Evolutionary conservation across 1,284 basidiomycete species (phyloP).

Genomic region (Pholiota adiposa): DNA sequence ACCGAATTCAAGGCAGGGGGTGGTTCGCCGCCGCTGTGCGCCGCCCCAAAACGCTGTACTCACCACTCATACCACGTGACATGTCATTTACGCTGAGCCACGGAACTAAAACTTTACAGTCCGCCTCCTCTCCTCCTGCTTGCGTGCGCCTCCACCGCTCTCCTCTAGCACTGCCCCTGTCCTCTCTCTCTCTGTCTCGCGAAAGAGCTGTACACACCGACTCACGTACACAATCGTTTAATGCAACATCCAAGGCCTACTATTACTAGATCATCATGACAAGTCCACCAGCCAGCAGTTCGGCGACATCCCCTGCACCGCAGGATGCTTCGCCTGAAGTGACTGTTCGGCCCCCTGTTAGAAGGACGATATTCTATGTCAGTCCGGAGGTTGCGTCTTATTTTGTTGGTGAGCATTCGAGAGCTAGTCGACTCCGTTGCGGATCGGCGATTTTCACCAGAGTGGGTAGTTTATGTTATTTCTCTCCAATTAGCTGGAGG

Average conservation of each 20-base stretch:
- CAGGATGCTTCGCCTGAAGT: neutral
- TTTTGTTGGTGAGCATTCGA: slow-evolving; percentile 46
- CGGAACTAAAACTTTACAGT: slow-evolving; percentile 21
- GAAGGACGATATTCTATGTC: slow-evolving; percentile 33
- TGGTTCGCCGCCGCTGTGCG: neutral
- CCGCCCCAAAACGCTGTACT: too few species aligned
- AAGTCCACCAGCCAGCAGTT: slow-evolving; percentile 17
- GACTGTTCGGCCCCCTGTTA: neutral
- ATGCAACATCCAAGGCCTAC: slow-evolving; percentile 16
- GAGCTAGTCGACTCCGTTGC: neutral
- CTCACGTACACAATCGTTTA: slow-evolving; percentile 16
- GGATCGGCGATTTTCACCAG: neutral
- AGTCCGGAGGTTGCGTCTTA: slow-evolving; percentile 67
- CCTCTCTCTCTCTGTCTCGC: neutral
- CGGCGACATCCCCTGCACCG: slow-evolving; percentile 11
- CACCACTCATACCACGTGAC: slow-evolving; percentile 16
- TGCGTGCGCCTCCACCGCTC: neutral
- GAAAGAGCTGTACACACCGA: slow-evolving; percentile 7
- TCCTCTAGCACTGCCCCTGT: neutral
- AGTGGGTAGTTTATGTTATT: neutral
- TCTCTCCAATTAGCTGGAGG: slow-evolving; percentile 68
- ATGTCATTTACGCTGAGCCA: slow-evolving; percentile 5
- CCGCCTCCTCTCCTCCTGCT: slow-evolving; percentile 8
- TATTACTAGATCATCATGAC: slow-evolving; percentile 17
- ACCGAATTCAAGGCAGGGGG: too few species aligned